Evolutionary conservation across 2,329 filamentous ascomycete species (phyloP), one percentile per base, ranked within the genome.

Genomic region (Alternaria dauci): DNA sequence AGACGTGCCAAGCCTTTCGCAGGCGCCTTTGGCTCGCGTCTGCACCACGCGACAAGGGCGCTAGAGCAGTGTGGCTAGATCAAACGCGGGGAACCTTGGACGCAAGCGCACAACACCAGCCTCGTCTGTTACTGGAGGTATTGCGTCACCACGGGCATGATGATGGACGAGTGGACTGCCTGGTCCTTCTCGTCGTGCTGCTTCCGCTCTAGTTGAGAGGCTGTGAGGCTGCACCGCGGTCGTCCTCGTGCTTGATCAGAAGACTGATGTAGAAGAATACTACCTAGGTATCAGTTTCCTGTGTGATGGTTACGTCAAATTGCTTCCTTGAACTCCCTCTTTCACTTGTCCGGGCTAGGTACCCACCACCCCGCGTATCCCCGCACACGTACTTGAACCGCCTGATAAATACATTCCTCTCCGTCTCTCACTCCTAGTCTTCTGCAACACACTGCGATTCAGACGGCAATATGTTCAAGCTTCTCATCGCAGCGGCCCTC

Each of bases 401-500:
- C 36, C 55, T 23, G 38, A 23, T 34, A 34, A 47, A 26, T 44
- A 18, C n/a, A 25, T 25, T 46, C 1, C 8, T 52, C n/a, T 16
- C 30, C 20, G n/a, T 47, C 36, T 12, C 23, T 39, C 14, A 43
- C 32, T 12, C 23, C 32, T 23, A 25, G 8, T 42, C 50, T 26
- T 41, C 46, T 16, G 16, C 18, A 14, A n/a, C 47, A 30, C 50
- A 43, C 5, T 42, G 26, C 16, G 9, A 28, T 7, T 12, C 7
- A 8, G 16, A 12, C 14, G 18, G 30, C 63, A 63, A 8, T 8
- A 74, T 75, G 72, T 52, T 72, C 46, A 67, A 57, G 44, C 32
- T 62, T 44, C 48, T 70, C 28, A n/a, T 72, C 1, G 26, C 43
- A 41, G 65, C 66, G 59, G 64, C 64, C n/a, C 62, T 74, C 36